A percentile compares a stretch with the other conserved stretches of the same genome.
Evolutionary conservation across 2,329 filamentous ascomycete species (phyloP).

Genomic region (Aspergillus brasiliensis): DNA sequence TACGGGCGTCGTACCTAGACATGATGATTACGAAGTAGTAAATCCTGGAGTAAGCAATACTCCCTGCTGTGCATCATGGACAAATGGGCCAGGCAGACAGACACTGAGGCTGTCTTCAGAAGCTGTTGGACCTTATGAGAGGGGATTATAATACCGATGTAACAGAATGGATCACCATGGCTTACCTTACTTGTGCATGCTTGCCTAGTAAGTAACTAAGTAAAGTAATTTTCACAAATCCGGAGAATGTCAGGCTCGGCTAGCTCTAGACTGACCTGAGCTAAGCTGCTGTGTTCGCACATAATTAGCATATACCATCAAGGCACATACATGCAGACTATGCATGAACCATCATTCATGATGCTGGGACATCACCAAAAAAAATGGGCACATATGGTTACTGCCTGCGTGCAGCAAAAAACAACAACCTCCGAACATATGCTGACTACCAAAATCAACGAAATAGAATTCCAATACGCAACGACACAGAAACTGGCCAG

Average conservation of each 20-base stretch:
- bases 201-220: background rate
- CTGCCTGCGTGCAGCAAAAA: background rate
- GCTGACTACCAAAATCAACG: background rate
- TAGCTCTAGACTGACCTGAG: background rate
- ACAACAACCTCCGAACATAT: background rate
- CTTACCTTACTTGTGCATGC: too few species aligned
- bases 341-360: slow-evolving; percentile 5
- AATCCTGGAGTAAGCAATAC: too few species aligned
- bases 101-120: too few species aligned
- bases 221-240: background rate
- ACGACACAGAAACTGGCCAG: too few species aligned
- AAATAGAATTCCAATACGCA: too few species aligned
- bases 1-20: too few species aligned
- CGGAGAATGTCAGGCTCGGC: background rate
- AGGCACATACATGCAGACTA: background rate
- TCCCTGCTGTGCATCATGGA: too few species aligned
- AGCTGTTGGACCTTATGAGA: too few species aligned
- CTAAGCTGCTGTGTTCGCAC: background rate
- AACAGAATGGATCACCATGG: background rate
- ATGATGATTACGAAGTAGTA: too few species aligned
- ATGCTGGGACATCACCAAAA: background rate
- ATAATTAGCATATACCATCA: background rate
- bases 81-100: too few species aligned
- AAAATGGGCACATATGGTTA: background rate
- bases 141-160: background rate